Evolutionary conservation across 257 asterid genomes (phyloP).

Genomic region (Solanum sitiens): DNA sequence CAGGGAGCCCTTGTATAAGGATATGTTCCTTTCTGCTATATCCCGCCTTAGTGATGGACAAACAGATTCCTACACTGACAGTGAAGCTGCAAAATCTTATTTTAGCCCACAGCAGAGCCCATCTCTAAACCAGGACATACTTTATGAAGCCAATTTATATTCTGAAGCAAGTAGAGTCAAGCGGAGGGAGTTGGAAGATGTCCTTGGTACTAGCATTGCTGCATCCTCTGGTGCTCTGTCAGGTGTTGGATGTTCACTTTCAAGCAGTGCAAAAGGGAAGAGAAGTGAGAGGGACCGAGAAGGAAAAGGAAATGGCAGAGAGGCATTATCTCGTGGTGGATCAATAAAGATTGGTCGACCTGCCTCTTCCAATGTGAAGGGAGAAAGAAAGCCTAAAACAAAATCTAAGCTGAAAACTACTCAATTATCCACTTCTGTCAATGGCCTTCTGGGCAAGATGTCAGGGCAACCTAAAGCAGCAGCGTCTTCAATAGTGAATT

Average conservation of each 20-base stretch:
- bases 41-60: constrained; percentile 41
- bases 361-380: constrained; percentile 42
- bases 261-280: constrained; percentile 75
- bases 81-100: constrained; percentile 43
- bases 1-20: constrained; percentile 52
- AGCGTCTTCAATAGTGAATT: constrained; percentile 25
- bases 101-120: constrained; percentile 64
- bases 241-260: constrained; percentile 54
- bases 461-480: constrained; percentile 46
- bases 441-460: constrained; percentile 61
- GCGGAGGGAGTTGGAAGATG: constrained; percentile 70
- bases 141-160: constrained; percentile 41
- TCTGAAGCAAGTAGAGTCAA: constrained; percentile 53
- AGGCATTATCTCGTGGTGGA: constrained; percentile 49
- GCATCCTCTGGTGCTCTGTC: constrained; percentile 14
- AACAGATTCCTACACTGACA: constrained; percentile 35
- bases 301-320: constrained; percentile 73
- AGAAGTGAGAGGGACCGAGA: constrained; percentile 77
- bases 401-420: constrained; percentile 74
- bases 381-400: constrained; percentile 75
- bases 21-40: constrained; percentile 64
- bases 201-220: constrained; percentile 37
- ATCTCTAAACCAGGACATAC: constrained; percentile 40
- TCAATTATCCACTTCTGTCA: constrained; percentile 62
- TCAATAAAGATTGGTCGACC: constrained; percentile 55